Evolutionary conservation across 208 protist genomes (phyloP), one percentile per base, ranked within the genome.

Genomic region (Tritrichomonas foetus): DNA sequence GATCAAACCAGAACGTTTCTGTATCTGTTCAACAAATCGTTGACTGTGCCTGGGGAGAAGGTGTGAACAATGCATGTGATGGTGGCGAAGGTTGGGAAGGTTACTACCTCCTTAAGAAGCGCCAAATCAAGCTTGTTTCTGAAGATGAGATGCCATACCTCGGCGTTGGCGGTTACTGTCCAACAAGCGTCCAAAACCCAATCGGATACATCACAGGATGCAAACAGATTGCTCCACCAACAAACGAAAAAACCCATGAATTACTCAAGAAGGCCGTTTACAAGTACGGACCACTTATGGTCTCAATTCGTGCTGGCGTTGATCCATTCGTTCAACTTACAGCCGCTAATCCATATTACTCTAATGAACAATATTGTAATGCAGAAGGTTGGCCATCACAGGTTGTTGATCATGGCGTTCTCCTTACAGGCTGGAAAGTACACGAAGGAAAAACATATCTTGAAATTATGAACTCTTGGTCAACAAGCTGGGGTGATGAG

Each of bases 381-480:
- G 74, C n/a, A 2, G 1, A 53, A 13, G 8, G 0, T n/a, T 11
- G 9, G 2, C 49, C 36, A 53, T 1, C 16, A 11, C n/a, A 84
- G 0, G 9, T 47, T 3, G 14, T 84, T 25, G 36, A 33, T 30
- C 74, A 84, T 30, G 74, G 5, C 20, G 74, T 84, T 3, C 9
- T 44, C 2, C 74, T 84, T 20, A 84, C 74, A 53, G 74, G 74
- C 11, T 84, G 9, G 1, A 44, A 8, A 0, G 25, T n/a, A 1
- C 3, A n/a, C 0, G 44, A 53, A 22, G 74, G 25, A 9, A n/a
- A 30, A 9, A 1, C 1, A 13, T 49, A 49, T 3, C 53, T 11
- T 14, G 74, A 84, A 84, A 84, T 84, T 30, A 11, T 39, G 25
- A 84, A 84, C n/a, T 84, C 74, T 11, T 84, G 74, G 74, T 84